Evolutionary conservation across 2,329 filamentous ascomycete genomes (phyloP), one percentile per base, ranked within the genome.

Genomic region (Colletotrichum sidae): DNA sequence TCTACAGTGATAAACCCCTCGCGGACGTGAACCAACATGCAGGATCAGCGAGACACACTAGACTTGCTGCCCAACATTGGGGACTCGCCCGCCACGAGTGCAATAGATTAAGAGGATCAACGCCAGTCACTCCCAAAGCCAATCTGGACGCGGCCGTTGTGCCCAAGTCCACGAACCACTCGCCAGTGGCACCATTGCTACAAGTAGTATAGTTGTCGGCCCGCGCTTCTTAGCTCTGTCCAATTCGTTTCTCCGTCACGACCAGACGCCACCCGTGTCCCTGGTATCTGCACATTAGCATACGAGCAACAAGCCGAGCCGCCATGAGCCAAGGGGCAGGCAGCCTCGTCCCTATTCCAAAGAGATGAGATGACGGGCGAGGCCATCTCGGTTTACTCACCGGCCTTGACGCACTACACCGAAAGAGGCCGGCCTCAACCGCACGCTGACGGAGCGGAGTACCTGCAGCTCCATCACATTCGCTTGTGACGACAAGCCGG

Each of bases 401-500:
- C 41, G 47, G 46, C 38, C 35, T 44, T 37, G 35, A 15, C 38
- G 44, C 49, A 15, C 42, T 46, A 41, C 46, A 46, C 58, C 35
- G 46, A 49, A 41, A 41, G 57, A 39, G 57, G 39, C 15, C 10
- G 25, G n/a, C 41, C 52, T 25, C 60, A 25, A 25, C 13, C 25
- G 33, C 33, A 15, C 44, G 13, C 42, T 42, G 38, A 45, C 34
- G 35, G 44, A 56, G 63, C 59, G 63, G 42, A 56, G 62, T 41
- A 63, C 33, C 39, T 56, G 57, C 46, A 62, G 57, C 52, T 56
- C 15, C 33, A 62, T 62, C 61, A 65, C 56, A 45, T 12, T 55
- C 57, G 45, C 52, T 62, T 47, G 46, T 47, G 58, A 61, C 46
- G 55, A 51, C 57, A 25, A 55, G 38, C 33, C 55, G 45, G 46